phyloP scores from a whole-genome alignment of 2,329 filamentous ascomycete species.

The Tolypocladium nubicola region DNA sequence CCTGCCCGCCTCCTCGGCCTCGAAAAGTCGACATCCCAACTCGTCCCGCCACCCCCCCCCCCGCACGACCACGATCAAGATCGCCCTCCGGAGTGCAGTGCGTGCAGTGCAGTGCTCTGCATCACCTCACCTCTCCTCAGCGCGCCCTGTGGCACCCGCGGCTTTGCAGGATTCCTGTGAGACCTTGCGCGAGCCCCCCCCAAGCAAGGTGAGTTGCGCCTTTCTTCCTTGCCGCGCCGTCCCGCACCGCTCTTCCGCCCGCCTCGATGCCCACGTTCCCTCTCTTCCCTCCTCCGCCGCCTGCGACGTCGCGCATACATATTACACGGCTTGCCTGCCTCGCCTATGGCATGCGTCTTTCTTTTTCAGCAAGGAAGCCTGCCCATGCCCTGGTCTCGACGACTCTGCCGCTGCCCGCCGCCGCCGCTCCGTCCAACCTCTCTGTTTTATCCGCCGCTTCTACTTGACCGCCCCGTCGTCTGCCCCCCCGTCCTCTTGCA shows the following conservation, averaged over 20 bases:
- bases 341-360: background rate
- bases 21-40: background rate
- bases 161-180: background rate
- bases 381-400: background rate
- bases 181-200: background rate
- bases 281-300: background rate
- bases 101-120: background rate
- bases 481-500: background rate
- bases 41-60: background rate
- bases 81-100: background rate
- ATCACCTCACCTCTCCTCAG: background rate
- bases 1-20: background rate
- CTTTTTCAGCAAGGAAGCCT: background rate
- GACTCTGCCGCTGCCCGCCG: background rate
- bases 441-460: background rate
- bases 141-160: background rate
- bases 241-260: background rate
- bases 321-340: background rate
- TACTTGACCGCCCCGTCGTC: background rate
- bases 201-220: background rate
- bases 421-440: background rate
- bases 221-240: background rate
- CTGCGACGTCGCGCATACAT: background rate
- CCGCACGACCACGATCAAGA: background rate
- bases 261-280: background rate